Evolutionary conservation across 331 rosid species (phyloP).

Genomic region (Saraca asoca): DNA sequence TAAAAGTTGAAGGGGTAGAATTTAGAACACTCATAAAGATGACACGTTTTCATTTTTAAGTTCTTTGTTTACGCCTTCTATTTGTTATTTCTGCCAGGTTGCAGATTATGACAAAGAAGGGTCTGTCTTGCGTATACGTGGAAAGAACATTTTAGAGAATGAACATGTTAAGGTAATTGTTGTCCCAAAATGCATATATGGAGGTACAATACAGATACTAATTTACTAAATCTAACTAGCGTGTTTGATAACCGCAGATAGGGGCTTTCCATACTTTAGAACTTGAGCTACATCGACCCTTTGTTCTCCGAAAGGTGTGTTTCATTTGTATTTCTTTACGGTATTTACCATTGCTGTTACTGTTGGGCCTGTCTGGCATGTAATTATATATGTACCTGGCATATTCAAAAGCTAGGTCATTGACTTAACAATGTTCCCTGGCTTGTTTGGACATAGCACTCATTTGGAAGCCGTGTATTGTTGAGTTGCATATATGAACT

Average conservation of each 20-base stretch:
- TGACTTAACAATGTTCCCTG: conserved; percentile 5
- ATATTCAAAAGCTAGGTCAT: not conserved
- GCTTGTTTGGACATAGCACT: conserved; percentile 14
- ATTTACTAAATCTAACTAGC: conserved; percentile 22
- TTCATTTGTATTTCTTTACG: conserved; percentile 10
- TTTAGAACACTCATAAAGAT: no score
- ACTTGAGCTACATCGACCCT: conserved; percentile 89
- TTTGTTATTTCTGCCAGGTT: conserved; percentile 45
- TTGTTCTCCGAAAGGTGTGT: conserved; percentile 83
- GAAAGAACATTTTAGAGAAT: conserved; percentile 81
- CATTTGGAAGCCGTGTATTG: not conserved
- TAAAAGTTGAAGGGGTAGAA: conserved; percentile 84
- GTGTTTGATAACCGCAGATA: conserved; percentile 51
- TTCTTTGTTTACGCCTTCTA: conserved; percentile 7
- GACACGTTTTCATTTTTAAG: not conserved
- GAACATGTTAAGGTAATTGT: conserved; percentile 81
- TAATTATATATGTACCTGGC: conserved; percentile 7
- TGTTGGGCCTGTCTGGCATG: not conserved
- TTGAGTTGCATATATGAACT: not conserved
- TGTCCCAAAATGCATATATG: not conserved
- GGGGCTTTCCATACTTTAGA: conserved; percentile 96
- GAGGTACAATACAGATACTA: not conserved
- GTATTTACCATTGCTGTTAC: conserved; percentile 16
- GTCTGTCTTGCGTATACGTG: conserved; percentile 78
- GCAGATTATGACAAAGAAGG: conserved; percentile 92